Evolutionary conservation across 306 rosid species (phyloP), one percentile per base, ranked within the genome.

Genomic region (Castanea sativa): DNA sequence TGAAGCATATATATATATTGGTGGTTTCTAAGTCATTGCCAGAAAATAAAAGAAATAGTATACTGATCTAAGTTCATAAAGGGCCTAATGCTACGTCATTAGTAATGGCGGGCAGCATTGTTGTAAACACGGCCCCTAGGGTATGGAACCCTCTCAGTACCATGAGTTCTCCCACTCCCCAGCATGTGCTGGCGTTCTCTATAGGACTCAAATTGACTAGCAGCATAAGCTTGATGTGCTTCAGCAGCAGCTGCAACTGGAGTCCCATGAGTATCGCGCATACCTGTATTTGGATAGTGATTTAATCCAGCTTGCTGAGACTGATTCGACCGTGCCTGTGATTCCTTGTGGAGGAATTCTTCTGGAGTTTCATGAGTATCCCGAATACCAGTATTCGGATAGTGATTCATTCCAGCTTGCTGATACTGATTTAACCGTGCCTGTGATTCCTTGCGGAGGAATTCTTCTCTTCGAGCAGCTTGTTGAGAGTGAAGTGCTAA

Each of bases 401-500:
- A 23, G 18, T 60, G 33, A 60, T 15, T 23, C 19, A 14, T 23
- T 23, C 67, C 67, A 11, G 67, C 32, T 60, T 60, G 74, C 0
- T 45, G 76, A 78, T 77, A 67, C 51, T 67, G 49, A 32, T 82
- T 77, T 20, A 56, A 55, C 59, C 79, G 69, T 65, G 58, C 45
- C 71, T 56, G 67, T 10, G n/a, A 73, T 77, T 82, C 85, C 57
- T 56, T 73, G 3, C 1, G 76, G 6, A 78, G 82, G 69, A 78
- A 78, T 71, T 65, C 79, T 78, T 78, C 79, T 67, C 82, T 73
- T 14, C 27, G 64, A 57, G 76, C 57, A 33, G 60, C 60, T 73
- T 82, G 82, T 73, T 43, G 75, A 45, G 82, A 71, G 67, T 72
- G 73, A 2, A 82, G 82, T 45, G 79, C 77, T 73, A 75, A 77